Percentiles rank a stretch among this genome's conserved stretches.
Evolutionary conservation across 352 stramenopile genomes (phyloP).

Genomic region (Globisporangium cederbergense): DNA sequence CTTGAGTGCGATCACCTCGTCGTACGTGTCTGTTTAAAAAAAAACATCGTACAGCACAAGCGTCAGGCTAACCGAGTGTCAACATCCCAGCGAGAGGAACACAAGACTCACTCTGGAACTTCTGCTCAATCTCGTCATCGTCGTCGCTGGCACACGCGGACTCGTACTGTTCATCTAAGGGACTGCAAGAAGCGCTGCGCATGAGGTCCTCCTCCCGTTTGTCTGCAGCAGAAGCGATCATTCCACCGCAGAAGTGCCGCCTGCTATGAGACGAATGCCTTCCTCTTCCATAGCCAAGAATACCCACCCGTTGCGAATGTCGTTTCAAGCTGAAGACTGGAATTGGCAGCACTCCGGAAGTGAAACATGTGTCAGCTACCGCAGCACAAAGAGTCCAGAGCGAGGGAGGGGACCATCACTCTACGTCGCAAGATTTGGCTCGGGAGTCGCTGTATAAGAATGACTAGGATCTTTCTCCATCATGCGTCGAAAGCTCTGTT

Average conservation of each 20-base stretch:
- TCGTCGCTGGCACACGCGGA: background rate
- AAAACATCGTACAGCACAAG: background rate
- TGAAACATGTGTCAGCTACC: no score
- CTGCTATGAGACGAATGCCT: background rate
- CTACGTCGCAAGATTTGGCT: no score
- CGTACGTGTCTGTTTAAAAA: constrained; percentile 31
- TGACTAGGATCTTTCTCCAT: no score
- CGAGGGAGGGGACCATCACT: no score
- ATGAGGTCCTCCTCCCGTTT: background rate
- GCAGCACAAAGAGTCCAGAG: no score
- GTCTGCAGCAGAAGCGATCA: background rate
- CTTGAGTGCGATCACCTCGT: constrained; percentile 61
- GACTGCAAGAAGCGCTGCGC: background rate
- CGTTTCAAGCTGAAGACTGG: background rate
- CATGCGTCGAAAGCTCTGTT: no score
- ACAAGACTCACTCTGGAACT: constrained; percentile 32
- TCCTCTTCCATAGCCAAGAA: background rate
- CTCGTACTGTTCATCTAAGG: background rate
- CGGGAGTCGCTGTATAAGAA: no score
- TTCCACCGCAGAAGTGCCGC: no score
- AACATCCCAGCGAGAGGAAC: background rate
- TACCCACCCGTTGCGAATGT: background rate
- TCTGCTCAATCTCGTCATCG: constrained; percentile 31
- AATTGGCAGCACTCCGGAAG: no score
- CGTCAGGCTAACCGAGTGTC: no score